Conservation (phyloP, 805 yeast genomes). For the Starmerella stigmatis region DNA sequence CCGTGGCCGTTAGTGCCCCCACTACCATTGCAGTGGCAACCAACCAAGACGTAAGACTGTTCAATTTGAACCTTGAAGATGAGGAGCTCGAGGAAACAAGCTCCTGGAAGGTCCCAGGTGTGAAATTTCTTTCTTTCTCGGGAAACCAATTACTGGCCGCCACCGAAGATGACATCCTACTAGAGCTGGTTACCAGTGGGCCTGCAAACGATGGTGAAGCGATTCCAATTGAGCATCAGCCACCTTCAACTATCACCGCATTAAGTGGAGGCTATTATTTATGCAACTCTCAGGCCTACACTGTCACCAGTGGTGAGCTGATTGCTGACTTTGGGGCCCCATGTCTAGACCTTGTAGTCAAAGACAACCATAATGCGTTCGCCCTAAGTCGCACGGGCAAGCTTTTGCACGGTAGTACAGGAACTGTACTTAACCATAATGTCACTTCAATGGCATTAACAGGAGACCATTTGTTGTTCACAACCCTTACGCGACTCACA, state of each 20-base stretch:
- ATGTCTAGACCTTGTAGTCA: constrained; percentile 39
- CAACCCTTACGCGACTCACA: constrained; percentile 75
- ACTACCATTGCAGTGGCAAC: constrained; percentile 47
- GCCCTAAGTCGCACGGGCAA: constrained; percentile 73
- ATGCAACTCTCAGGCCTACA: constrained; percentile 6
- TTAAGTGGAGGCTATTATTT: constrained; percentile 9
- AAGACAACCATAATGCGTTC: constrained; percentile 37
- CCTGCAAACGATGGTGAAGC: background rate
- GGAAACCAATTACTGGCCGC: background rate
- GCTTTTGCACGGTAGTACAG: constrained; percentile 35
- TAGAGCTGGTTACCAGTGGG: background rate
- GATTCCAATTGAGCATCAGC: background rate
- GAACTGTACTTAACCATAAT: constrained; percentile 38
- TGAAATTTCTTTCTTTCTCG: background rate
- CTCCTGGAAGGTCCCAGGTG: background rate
- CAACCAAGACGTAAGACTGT: background rate
- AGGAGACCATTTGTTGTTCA: constrained; percentile 55
- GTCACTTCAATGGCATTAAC: constrained; percentile 74
- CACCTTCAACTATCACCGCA: constrained; percentile 8
- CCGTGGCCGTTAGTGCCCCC: constrained; percentile 56
- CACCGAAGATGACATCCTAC: background rate
- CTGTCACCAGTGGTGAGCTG: background rate
- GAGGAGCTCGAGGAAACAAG: background rate
- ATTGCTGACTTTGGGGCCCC: constrained; percentile 49
- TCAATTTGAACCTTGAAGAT: constrained; percentile 4